A percentile compares a stretch with the other conserved stretches of the same genome.
These are phyloP conservation scores for Piper longum DNA, from an alignment of 164 flowering plant species.

Conservation along the genomic window DNA sequence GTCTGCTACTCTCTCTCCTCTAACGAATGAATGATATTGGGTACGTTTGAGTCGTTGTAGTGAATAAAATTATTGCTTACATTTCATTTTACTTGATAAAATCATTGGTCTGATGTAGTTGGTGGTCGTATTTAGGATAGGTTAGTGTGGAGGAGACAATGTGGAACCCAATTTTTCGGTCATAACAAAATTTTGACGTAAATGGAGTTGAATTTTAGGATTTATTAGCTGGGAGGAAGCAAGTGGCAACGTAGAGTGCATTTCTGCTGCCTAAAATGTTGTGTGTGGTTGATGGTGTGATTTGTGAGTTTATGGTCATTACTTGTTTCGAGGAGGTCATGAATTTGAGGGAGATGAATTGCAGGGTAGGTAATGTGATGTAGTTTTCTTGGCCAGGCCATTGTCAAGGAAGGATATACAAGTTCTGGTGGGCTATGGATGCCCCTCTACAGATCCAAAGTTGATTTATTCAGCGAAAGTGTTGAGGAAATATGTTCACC, in stretches of 20 bases:
- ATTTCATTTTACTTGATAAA: no score
- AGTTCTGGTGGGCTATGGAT: conserved; percentile 84
- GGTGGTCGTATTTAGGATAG: no score
- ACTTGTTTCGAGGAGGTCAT: background rate
- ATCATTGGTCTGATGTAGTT: no score
- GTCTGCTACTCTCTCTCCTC: conserved; percentile 16
- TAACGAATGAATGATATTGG: background rate
- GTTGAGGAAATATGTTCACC: conserved; percentile 76
- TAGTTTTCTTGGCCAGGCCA: conserved; percentile 43
- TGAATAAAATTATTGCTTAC: background rate
- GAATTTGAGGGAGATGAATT: background rate
- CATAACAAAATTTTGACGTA: no score
- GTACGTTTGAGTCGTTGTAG: background rate
- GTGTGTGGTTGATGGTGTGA: background rate
- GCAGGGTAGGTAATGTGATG: background rate
- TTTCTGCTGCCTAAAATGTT: background rate
- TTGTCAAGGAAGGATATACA: conserved; percentile 90
- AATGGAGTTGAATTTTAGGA: background rate
- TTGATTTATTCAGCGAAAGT: conserved; percentile 75
- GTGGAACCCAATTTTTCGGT: no score
- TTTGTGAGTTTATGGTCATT: background rate
- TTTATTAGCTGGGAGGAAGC: background rate
- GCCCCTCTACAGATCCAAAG: conserved; percentile 63
- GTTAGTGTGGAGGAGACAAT: no score
- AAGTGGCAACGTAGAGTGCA: background rate